Evolutionary conservation across 2,329 filamentous ascomycete species (phyloP).

Genomic region (Alternaria dauci): DNA sequence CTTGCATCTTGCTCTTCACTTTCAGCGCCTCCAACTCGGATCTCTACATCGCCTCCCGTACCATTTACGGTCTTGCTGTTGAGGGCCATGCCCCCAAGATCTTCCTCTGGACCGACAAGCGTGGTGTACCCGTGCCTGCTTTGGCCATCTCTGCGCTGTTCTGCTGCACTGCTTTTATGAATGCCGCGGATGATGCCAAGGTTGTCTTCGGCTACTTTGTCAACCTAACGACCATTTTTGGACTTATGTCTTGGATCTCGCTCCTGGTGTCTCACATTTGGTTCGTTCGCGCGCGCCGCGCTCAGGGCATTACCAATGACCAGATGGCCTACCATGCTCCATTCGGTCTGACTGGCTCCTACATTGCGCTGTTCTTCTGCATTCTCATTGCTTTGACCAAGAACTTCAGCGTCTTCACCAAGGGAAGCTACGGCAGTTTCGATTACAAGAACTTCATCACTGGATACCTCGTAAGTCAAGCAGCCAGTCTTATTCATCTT

Average conservation of each 20-base stretch:
- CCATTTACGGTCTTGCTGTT: slow-evolving; percentile 75
- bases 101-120: slow-evolving; percentile 74
- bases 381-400: slow-evolving; percentile 80
- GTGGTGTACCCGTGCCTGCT: slow-evolving; percentile 74
- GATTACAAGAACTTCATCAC: slow-evolving; percentile 81
- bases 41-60: slow-evolving; percentile 77
- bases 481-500: not conserved
- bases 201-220: slow-evolving; percentile 59
- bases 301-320: slow-evolving; percentile 56
- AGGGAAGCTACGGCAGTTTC: slow-evolving; percentile 62
- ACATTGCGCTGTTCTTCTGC: slow-evolving; percentile 73
- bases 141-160: slow-evolving; percentile 69
- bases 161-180: slow-evolving; percentile 71
- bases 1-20: slow-evolving; percentile 76
- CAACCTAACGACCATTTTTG: slow-evolving; percentile 55
- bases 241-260: slow-evolving; percentile 58
- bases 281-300: slow-evolving; percentile 57
- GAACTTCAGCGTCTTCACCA: slow-evolving; percentile 77
- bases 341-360: slow-evolving; percentile 74
- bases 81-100: slow-evolving; percentile 76
- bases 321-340: slow-evolving; percentile 69
- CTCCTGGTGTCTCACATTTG: slow-evolving; percentile 60
- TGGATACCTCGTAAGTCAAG: slow-evolving; percentile 62
- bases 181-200: slow-evolving; percentile 52
- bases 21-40: slow-evolving; percentile 81